Evolutionary conservation across 208 protist genomes (phyloP), one percentile per base, ranked within the genome.

Genomic region (Leishmania lainsoni): DNA sequence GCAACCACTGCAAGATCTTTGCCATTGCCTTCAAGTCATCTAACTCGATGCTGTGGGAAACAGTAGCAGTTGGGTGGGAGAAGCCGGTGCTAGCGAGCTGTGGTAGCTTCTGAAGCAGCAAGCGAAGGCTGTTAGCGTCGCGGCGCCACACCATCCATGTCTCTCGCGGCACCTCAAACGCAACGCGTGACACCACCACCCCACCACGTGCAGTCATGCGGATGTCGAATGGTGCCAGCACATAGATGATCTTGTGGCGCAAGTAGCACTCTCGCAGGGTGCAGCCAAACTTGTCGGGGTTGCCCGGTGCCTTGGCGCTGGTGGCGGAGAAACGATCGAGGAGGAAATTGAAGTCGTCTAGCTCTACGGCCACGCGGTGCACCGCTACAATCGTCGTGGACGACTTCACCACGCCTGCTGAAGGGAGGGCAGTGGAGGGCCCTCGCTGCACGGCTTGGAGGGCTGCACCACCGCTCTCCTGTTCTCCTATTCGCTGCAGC

Each of bases 181-280:
- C 65, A n/a, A 90, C 59, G 5, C 78, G 81, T 20, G 87, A 87
- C n/a, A 90, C 68, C 3, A 84, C 65, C 12, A 90, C 75, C 56
- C 70, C 74, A 66, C 80, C 81, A 69, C 66, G 76, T 0, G 83
- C 58, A 2, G 71, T 80, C 84, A 88, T 85, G 70, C 76, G 78
- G 66, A 88, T 81, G 54, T 83, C 84, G 4, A 90, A 8, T 52
- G 87, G 87, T 48, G 81, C 63, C 48, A 90, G 14, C 5, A 90
- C 68, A 52, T 82, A 85, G 42, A 32, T 68, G 45, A 35, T 79
- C 59, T 76, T 75, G 61, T 76, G 83, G 68, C 78, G 83, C 71
- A 89, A 68, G 77, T 80, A 81, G 39, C 76, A 78, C 32, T 77
- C 71, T 17, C 79, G 86, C 79, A 89, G 56, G 42, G 86, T 89